Evolutionary conservation across 2,329 filamentous ascomycete genomes (phyloP).

Genomic region (Emmonsiellopsis sp.): DNA sequence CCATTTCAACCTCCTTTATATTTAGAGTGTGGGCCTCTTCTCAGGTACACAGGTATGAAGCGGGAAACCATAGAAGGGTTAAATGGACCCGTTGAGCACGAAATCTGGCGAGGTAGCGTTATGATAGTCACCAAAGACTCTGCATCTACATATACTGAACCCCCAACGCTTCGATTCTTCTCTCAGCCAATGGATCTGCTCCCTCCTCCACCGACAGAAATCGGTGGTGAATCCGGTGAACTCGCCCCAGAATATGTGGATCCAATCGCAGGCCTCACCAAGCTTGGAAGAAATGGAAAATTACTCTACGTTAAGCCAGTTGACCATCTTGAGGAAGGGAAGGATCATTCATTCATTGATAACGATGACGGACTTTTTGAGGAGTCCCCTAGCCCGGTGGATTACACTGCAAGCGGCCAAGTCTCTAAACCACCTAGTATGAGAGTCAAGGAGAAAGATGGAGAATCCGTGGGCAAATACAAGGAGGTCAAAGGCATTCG

Average conservation of each 20-base stretch:
- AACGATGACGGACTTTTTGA: constrained; percentile 79
- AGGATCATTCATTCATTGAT: constrained; percentile 70
- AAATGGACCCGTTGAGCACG: constrained; percentile 44
- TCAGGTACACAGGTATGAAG: constrained; percentile 85
- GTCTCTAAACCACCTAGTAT: constrained; percentile 39
- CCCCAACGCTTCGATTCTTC: constrained; percentile 72
- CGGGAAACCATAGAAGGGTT: constrained; percentile 27
- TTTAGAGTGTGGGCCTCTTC: constrained; percentile 78
- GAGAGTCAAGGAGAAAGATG: constrained; percentile 46
- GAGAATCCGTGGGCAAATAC: constrained; percentile 71
- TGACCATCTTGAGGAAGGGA: constrained; percentile 69
- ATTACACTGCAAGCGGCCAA: constrained; percentile 28
- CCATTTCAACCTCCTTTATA: constrained; percentile 76
- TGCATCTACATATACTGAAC: constrained; percentile 70
- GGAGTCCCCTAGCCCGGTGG: constrained; percentile 40
- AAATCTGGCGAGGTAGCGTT: constrained; percentile 85
- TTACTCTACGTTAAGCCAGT: constrained; percentile 82
- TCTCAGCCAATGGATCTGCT: constrained; percentile 75
- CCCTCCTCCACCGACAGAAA: constrained; percentile 63
- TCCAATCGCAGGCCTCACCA: constrained; percentile 77
- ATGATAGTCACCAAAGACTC: constrained; percentile 91
- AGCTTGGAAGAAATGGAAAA: constrained; percentile 73
- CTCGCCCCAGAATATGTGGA: constrained; percentile 75
- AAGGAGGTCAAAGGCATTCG: constrained; percentile 75
- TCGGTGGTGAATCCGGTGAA: constrained; percentile 50